A percentile compares a stretch with the other conserved stretches of the same genome.
Evolutionary conservation across 2,329 filamentous ascomycete genomes (phyloP).

Genomic region (Alternaria triticimaculans): DNA sequence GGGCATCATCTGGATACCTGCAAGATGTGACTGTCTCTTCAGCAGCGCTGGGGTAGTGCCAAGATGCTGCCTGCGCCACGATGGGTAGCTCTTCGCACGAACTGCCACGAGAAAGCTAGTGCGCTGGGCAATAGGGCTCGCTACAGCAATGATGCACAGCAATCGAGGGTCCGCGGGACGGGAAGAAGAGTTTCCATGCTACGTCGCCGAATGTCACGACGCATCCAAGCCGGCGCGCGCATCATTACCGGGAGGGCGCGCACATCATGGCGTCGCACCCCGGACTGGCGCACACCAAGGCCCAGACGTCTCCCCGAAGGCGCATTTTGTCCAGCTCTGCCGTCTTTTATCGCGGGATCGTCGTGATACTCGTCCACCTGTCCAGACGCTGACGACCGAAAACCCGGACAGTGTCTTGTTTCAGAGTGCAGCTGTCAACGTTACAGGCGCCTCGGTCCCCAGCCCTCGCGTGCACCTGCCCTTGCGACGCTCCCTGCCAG

Average conservation of each 20-base stretch:
- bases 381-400: not conserved
- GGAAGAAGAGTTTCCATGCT: slow-evolving; percentile 11
- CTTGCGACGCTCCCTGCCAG: slow-evolving; percentile 6
- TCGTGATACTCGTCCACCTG: not conserved
- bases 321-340: not conserved
- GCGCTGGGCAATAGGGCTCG: slow-evolving; percentile 2
- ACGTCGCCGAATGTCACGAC: slow-evolving; percentile 22
- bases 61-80: slow-evolving; percentile 1
- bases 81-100: not conserved
- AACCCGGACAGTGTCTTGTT: slow-evolving; percentile 2
- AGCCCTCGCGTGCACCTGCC: slow-evolving; percentile 20
- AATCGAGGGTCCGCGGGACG: slow-evolving; percentile 8
- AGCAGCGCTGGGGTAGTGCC: not conserved
- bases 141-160: slow-evolving; percentile 13
- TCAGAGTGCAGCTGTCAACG: slow-evolving; percentile 7
- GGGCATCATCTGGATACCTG: not conserved
- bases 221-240: slow-evolving; percentile 18
- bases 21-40: not conserved
- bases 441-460: slow-evolving; percentile 9
- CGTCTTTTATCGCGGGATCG: not conserved
- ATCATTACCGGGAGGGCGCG: slow-evolving; percentile 23
- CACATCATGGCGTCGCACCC: slow-evolving; percentile 14
- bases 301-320: not conserved
- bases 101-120: slow-evolving; percentile 1
- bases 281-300: slow-evolving; percentile 14